These are phyloP conservation scores for Brasilioporus rufonigricans DNA, from an alignment of 768 basidiomycete species.

Conservation along the genomic window DNA sequence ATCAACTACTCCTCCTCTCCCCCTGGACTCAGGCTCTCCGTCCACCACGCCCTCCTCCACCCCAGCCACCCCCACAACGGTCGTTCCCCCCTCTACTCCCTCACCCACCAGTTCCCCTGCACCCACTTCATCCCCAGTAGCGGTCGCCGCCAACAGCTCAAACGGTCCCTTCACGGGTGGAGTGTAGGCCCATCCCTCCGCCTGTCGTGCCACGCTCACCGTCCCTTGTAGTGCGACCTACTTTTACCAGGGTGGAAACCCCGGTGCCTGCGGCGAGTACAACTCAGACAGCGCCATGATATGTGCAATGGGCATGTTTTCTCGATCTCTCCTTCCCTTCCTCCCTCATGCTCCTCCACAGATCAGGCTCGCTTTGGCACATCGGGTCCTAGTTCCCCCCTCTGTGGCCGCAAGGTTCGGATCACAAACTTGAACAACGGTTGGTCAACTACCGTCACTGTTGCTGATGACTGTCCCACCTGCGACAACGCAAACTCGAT, in stretches of 20 bases:
- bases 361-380: slow-evolving; percentile 55
- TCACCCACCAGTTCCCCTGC: background rate
- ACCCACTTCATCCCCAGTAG: background rate
- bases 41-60: too few relatives aligned
- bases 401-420: slow-evolving; percentile 65
- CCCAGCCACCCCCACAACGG: too few relatives aligned
- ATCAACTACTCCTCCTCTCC: too few relatives aligned
- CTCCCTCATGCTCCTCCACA: slow-evolving; percentile 20
- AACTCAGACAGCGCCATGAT: slow-evolving; percentile 57
- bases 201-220: background rate
- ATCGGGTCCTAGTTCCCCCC: slow-evolving; percentile 41
- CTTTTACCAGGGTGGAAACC: slow-evolving; percentile 66
- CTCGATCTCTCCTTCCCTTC: background rate
- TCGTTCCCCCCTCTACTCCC: background rate
- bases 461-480: slow-evolving; percentile 83
- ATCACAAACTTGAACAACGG: slow-evolving; percentile 61
- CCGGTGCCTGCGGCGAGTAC: slow-evolving; percentile 76
- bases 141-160: slow-evolving; percentile 24
- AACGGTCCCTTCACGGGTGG: slow-evolving; percentile 33
- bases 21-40: too few relatives aligned
- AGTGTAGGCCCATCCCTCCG: slow-evolving; percentile 35
- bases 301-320: slow-evolving; percentile 58
- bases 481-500: slow-evolving; percentile 67
- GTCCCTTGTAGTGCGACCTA: slow-evolving; percentile 50
- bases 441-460: slow-evolving; percentile 52